phyloP scores from a whole-genome alignment of 305 asterid genomes.

The Solanum hybrid region DNA sequence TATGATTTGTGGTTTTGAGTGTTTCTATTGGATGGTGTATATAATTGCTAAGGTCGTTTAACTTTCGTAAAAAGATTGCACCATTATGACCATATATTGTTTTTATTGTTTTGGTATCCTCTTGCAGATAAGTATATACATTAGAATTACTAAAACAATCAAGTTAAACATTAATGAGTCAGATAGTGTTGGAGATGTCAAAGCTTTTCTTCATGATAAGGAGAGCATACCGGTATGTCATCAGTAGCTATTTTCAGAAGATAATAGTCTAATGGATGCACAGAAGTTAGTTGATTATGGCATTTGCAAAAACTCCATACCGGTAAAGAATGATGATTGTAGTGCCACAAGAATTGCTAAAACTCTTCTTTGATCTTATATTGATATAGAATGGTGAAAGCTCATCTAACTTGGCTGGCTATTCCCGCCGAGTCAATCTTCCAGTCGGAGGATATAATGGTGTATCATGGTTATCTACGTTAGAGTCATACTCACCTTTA shows the following conservation, averaged over 20 bases:
- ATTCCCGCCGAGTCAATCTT: background rate
- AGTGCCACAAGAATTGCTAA: background rate
- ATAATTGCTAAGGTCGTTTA: too few relatives aligned
- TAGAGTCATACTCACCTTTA: background rate
- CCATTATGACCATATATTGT: background rate
- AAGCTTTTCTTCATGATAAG: conserved; percentile 7
- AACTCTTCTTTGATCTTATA: background rate
- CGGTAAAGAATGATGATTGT: background rate
- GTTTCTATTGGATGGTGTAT: background rate
- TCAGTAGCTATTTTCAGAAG: conserved; percentile 7
- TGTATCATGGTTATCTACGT: background rate
- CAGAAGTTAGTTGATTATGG: background rate
- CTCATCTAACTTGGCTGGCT: background rate
- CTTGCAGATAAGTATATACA: conserved; percentile 5
- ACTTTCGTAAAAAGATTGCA: background rate
- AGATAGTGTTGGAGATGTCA: conserved; percentile 6
- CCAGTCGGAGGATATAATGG: background rate
- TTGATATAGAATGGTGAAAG: background rate
- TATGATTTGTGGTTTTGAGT: background rate
- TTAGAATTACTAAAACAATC: background rate
- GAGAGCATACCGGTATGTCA: conserved; percentile 7
- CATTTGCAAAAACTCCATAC: background rate
- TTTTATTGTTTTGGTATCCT: background rate
- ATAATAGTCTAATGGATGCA: conserved; percentile 6
- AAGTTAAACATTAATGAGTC: conserved; percentile 2